Evolutionary conservation across 2,329 filamentous ascomycete genomes (phyloP).

Genomic region (Phyllosticta citribraziliensis): DNA sequence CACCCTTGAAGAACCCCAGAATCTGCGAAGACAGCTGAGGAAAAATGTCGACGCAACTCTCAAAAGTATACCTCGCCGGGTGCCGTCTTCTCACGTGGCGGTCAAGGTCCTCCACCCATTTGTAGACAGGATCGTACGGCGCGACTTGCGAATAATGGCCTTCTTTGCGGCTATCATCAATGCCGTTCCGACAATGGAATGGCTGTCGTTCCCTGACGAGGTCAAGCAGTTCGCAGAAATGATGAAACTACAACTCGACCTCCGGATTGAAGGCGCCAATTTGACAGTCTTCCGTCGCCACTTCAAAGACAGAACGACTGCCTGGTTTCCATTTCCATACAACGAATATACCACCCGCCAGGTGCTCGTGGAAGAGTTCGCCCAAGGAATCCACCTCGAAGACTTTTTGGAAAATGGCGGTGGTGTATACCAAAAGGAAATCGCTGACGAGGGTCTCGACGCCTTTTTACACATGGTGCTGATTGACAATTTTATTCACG

Average conservation of each 20-base stretch:
- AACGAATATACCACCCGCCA: conserved; percentile 84
- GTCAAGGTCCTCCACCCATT: conserved; percentile 92
- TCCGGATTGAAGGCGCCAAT: conserved; percentile 90
- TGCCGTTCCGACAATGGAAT: conserved; percentile 85
- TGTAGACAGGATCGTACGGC: conserved; percentile 80
- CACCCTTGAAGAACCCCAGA: conserved; percentile 45
- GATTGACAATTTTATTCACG: conserved; percentile 95
- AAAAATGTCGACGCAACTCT: conserved; percentile 78
- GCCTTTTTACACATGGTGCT: conserved; percentile 94
- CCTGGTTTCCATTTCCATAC: conserved; percentile 96
- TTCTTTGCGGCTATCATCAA: conserved; percentile 84
- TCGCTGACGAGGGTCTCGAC: conserved; percentile 88
- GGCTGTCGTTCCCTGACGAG: conserved; percentile 92
- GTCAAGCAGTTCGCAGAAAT: conserved; percentile 92
- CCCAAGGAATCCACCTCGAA: conserved; percentile 82
- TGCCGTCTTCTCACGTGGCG: conserved; percentile 86
- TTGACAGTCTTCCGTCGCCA: conserved; percentile 79
- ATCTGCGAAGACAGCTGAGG: conserved; percentile 58
- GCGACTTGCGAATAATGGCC: conserved; percentile 86
- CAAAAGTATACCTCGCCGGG: conserved; percentile 74
- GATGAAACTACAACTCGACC: conserved; percentile 95
- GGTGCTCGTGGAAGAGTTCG: conserved; percentile 91
- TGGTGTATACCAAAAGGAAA: conserved; percentile 85
- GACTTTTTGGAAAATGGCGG: conserved; percentile 88
- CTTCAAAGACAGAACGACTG: conserved; percentile 79